phyloP scores from a whole-genome alignment of 148 eudicot species.

The Heliamphora exappendiculata region DNA sequence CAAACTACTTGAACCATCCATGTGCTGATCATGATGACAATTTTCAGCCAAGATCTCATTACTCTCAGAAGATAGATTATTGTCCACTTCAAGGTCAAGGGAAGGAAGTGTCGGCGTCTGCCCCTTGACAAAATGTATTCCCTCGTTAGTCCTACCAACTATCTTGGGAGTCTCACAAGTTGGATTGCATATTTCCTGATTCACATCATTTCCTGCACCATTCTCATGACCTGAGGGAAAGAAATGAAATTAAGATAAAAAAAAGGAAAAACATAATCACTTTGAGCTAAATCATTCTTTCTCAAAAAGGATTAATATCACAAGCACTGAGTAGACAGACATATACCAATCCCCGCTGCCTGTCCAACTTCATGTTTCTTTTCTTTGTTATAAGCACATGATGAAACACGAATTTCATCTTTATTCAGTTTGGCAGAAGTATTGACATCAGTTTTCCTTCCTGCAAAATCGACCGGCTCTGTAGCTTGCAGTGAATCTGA shows the following conservation, averaged over 20 bases:
- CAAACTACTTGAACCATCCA: slow-evolving; percentile 25
- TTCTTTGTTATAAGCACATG: slow-evolving; percentile 16
- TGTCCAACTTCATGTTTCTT: slow-evolving; percentile 13
- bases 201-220: slow-evolving; percentile 21
- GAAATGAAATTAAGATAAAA: neutral
- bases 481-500: slow-evolving; percentile 15
- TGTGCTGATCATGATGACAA: slow-evolving; percentile 24
- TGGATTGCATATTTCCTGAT: no score
- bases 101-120: slow-evolving; percentile 9
- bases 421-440: slow-evolving; percentile 18
- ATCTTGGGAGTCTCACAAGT: slow-evolving; percentile 2
- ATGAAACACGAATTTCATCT: slow-evolving; percentile 13
- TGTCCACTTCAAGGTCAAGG: slow-evolving; percentile 23
- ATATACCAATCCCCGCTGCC: slow-evolving; percentile 8
- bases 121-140: slow-evolving; percentile 5
- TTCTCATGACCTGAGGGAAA: slow-evolving; percentile 20
- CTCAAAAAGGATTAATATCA: neutral
- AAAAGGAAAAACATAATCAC: neutral
- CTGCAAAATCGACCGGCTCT: slow-evolving; percentile 3
- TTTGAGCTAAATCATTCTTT: neutral
- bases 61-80: slow-evolving; percentile 30
- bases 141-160: slow-evolving; percentile 1
- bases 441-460: slow-evolving; percentile 16
- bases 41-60: slow-evolving; percentile 19
- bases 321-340: neutral